phyloP scores from a whole-genome alignment of 1,139 yeast genomes.

The Candida tetrigidarum region DNA sequence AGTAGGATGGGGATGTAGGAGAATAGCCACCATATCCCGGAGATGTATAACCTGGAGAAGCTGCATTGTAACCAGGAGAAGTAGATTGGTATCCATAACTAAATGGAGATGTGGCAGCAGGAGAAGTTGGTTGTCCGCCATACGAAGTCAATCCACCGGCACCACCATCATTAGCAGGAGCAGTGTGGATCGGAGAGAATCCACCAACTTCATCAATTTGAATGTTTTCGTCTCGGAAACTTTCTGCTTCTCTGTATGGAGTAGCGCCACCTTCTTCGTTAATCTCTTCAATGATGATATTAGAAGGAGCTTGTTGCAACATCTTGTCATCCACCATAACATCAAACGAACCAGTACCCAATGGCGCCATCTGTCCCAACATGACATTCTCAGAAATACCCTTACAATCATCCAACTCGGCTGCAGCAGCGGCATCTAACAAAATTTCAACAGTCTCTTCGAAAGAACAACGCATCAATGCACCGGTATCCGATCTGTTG shows the following conservation, averaged over 20 bases:
- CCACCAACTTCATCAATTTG: slow-evolving; percentile 84
- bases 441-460: slow-evolving; percentile 98
- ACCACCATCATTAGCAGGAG: slow-evolving; percentile 77
- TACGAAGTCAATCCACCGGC: slow-evolving; percentile 94
- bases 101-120: slow-evolving; percentile 62
- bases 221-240: slow-evolving; percentile 70
- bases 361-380: slow-evolving; percentile 98
- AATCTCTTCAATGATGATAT: slow-evolving; percentile 44
- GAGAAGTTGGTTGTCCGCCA: slow-evolving; percentile 66
- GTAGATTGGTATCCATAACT: slow-evolving; percentile 58
- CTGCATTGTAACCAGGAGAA: slow-evolving; percentile 54
- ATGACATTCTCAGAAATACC: slow-evolving; percentile 99
- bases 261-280: slow-evolving; percentile 87
- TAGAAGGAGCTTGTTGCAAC: slow-evolving; percentile 68
- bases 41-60: slow-evolving; percentile 64
- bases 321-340: slow-evolving; percentile 93
- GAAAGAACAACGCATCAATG: slow-evolving; percentile 98
- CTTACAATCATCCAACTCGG: slow-evolving; percentile 96
- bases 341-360: slow-evolving; percentile 98
- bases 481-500: slow-evolving; percentile 98
- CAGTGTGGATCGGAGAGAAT: slow-evolving; percentile 92
- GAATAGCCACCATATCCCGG: slow-evolving; percentile 72
- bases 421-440: slow-evolving; percentile 97
- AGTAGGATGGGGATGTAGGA: slow-evolving; percentile 67
- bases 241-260: slow-evolving; percentile 84